Conservation (phyloP, 148 eudicot genomes). For the Chenopodium quinoa region DNA sequence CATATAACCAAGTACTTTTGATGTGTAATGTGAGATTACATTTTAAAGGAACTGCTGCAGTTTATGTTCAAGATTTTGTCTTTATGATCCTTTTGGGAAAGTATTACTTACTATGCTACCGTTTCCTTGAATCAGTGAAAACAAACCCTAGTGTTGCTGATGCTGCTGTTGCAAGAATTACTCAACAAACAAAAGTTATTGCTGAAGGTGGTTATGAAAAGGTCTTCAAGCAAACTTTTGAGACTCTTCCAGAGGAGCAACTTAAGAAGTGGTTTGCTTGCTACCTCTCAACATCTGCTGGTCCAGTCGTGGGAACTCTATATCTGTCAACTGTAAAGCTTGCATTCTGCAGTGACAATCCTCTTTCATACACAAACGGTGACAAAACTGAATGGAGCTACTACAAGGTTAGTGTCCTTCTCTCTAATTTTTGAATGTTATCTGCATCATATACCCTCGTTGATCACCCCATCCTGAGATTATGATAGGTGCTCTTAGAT, state of each 20-base stretch:
- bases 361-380: constrained; percentile 71
- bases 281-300: constrained; percentile 93
- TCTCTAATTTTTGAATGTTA: not conserved
- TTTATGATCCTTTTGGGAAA: not conserved
- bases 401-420: constrained; percentile 58
- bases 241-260: constrained; percentile 74
- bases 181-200: constrained; percentile 76
- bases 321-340: constrained; percentile 74
- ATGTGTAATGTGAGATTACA: not conserved
- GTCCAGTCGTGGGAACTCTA: constrained; percentile 80
- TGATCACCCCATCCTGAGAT: not conserved
- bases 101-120: not conserved
- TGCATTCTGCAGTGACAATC: constrained; percentile 87
- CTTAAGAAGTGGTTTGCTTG: constrained; percentile 76
- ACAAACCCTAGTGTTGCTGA: constrained; percentile 83
- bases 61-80: not conserved
- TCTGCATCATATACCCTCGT: not conserved
- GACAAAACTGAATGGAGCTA: constrained; percentile 72
- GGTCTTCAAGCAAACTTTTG: constrained; percentile 73
- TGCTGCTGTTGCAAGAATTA: constrained; percentile 86
- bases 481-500: not conserved
- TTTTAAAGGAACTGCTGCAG: not conserved
- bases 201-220: constrained; percentile 97
- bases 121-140: constrained; percentile 54
- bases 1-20: not conserved